Percentiles rank a stretch among this genome's conserved stretches.
Conservation (phyloP, 768 basidiomycete species). For the Sarcodon sp. region DNA sequence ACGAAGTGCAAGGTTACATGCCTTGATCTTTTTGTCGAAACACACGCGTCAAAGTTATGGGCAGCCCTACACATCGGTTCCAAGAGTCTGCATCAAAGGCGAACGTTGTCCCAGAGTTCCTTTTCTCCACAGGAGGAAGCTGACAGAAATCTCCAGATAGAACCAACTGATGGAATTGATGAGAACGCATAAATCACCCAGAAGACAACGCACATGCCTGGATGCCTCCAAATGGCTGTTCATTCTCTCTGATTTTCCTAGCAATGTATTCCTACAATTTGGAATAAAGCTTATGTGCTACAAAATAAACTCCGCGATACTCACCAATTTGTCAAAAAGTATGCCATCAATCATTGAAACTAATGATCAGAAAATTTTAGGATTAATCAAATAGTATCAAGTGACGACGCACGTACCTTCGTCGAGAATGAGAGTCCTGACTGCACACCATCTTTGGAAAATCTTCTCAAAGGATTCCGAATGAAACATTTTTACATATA, state of each 20-base stretch:
- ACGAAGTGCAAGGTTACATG: slow-evolving; percentile 10
- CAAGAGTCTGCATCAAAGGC: slow-evolving; percentile 77
- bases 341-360: slow-evolving; percentile 84
- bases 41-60: slow-evolving; percentile 54
- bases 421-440: slow-evolving; percentile 66
- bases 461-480: background rate
- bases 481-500: slow-evolving; percentile 6
- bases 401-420: slow-evolving; percentile 38
- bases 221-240: slow-evolving; percentile 71
- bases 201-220: slow-evolving; percentile 34
- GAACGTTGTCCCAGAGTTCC: slow-evolving; percentile 40
- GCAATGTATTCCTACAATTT: slow-evolving; percentile 45
- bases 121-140: slow-evolving; percentile 67
- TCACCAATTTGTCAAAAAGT: slow-evolving; percentile 73
- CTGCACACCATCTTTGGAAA: slow-evolving; percentile 43
- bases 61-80: slow-evolving; percentile 44
- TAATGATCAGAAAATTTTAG: slow-evolving; percentile 13
- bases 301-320: slow-evolving; percentile 7
- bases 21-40: slow-evolving; percentile 84
- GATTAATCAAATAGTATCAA: too few relatives aligned
- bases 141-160: slow-evolving; percentile 89
- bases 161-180: slow-evolving; percentile 36
- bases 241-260: slow-evolving; percentile 34
- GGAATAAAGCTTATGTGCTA: background rate
- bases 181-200: background rate